phyloP scores from a whole-genome alignment of 2,329 filamentous ascomycete genomes.

The Aspergillus sp. region DNA sequence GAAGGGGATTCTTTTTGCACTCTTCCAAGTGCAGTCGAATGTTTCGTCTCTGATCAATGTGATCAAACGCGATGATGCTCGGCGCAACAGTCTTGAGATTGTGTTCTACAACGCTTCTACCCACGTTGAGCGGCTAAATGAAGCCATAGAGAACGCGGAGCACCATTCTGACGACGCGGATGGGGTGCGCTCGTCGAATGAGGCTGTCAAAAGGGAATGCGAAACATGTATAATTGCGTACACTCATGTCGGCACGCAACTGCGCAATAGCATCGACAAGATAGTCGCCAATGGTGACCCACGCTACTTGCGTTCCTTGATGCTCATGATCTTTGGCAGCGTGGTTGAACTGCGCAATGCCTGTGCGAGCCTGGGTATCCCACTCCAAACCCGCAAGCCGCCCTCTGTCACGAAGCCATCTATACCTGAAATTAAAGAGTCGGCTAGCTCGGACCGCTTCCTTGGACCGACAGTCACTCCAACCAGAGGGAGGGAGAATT shows the following conservation, averaged over 20 bases:
- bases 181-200: constrained; percentile 41
- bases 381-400: constrained; percentile 35
- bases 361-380: constrained; percentile 54
- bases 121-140: constrained; percentile 59
- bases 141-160: constrained; percentile 54
- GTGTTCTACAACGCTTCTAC: constrained; percentile 59
- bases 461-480: constrained; percentile 44
- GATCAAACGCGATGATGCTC: constrained; percentile 49
- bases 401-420: constrained; percentile 28
- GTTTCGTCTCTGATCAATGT: constrained; percentile 51
- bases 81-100: constrained; percentile 56
- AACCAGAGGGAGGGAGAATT: constrained; percentile 47
- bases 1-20: constrained; percentile 57
- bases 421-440: constrained; percentile 35
- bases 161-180: constrained; percentile 55
- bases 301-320: constrained; percentile 59
- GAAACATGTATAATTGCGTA: constrained; percentile 54
- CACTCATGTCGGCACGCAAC: constrained; percentile 51
- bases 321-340: constrained; percentile 61
- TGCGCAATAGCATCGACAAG: constrained; percentile 52
- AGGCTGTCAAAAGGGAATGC: constrained; percentile 50
- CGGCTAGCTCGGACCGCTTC: constrained; percentile 31
- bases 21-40: constrained; percentile 55
- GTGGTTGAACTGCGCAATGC: constrained; percentile 63
- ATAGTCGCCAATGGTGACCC: constrained; percentile 59